Conservation (phyloP, 2,329 filamentous ascomycete species). For the Podosphaera leucotricha region DNA sequence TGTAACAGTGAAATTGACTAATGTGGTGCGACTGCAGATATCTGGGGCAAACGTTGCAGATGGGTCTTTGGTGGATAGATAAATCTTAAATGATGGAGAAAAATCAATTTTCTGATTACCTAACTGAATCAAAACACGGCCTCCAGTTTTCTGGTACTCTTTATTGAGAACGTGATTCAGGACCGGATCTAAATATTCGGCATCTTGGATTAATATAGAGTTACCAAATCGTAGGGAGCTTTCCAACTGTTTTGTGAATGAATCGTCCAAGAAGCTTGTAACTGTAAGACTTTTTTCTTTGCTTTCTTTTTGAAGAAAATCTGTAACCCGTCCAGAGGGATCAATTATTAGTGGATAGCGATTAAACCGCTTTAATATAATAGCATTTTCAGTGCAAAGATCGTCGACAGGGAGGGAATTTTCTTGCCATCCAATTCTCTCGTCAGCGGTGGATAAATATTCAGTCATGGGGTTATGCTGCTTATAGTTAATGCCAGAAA, state of each 20-base stretch:
- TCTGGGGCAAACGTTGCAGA: constrained; percentile 90
- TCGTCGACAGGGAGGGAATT: constrained; percentile 88
- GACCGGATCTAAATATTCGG: constrained; percentile 88
- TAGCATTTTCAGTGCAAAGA: constrained; percentile 94
- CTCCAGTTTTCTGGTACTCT: constrained; percentile 95
- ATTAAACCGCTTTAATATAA: constrained; percentile 94
- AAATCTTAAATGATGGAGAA: constrained; percentile 86
- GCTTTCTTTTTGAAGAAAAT: constrained; percentile 87
- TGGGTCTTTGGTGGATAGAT: constrained; percentile 83
- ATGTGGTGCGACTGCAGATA: constrained; percentile 92
- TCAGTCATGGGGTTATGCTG: constrained; percentile 84
- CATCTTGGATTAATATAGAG: constrained; percentile 94
- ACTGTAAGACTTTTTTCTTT: constrained; percentile 84
- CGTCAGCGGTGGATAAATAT: constrained; percentile 88
- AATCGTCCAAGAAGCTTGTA: constrained; percentile 93
- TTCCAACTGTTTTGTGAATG: constrained; percentile 93
- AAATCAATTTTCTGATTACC: constrained; percentile 99
- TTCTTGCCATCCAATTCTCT: constrained; percentile 84
- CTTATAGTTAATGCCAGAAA: constrained; percentile 89
- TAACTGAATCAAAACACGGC: constrained; percentile 91
- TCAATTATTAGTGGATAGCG: constrained; percentile 96
- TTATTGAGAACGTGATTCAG: constrained; percentile 98
- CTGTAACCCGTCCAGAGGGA: constrained; percentile 78
- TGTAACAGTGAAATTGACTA: constrained; percentile 98
- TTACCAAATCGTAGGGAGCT: constrained; percentile 95